Evolutionary conservation across 495 filamentous ascomycete genomes (phyloP).

Genomic region (Trichoderma virens): DNA sequence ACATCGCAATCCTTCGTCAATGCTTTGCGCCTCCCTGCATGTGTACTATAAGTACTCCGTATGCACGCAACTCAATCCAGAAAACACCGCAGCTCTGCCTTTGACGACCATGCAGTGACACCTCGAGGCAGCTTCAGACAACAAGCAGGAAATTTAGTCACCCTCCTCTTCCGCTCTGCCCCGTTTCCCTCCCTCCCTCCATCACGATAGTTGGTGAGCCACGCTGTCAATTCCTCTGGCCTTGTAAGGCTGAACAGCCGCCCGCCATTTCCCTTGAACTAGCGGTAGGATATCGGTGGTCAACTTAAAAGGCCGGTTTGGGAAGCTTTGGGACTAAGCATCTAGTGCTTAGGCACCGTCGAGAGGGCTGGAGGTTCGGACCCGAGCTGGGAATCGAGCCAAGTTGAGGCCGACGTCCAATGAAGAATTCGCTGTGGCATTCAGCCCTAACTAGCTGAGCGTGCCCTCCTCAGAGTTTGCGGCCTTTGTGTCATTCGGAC

Average conservation of each 20-base stretch:
- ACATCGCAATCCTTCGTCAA: background rate
- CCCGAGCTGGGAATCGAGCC: background rate
- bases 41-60: too few species aligned
- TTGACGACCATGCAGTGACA: background rate
- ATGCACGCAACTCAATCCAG: background rate
- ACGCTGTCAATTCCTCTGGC: background rate
- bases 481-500: too few species aligned
- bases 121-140: background rate
- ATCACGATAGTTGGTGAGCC: background rate
- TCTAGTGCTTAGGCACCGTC: background rate
- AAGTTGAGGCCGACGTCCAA: background rate
- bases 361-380: background rate
- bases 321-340: background rate
- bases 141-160: background rate
- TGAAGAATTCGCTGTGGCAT: background rate
- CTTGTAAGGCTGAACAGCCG: constrained; percentile 1
- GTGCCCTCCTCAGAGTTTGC: too few species aligned
- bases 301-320: background rate
- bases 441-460: background rate
- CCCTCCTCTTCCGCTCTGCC: background rate
- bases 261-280: background rate
- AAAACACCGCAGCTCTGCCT: background rate
- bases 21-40: background rate
- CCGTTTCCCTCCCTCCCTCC: background rate
- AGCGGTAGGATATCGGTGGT: background rate